These are phyloP conservation scores for Daldinia bambusicola DNA, from an alignment of 495 filamentous ascomycete genomes.

Conservation along the genomic window DNA sequence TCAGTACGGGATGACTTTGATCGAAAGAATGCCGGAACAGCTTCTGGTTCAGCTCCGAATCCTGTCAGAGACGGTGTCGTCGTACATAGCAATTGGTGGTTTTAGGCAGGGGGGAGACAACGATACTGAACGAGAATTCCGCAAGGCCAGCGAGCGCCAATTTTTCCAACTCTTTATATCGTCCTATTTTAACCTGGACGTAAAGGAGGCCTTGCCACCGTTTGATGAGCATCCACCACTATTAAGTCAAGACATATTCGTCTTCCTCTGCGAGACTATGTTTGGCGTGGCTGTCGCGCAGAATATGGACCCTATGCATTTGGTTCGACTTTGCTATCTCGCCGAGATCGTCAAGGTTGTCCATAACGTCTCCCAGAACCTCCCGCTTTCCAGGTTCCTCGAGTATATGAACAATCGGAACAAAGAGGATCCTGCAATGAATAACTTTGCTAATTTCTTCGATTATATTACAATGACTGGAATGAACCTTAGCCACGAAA, in stretches of 20 bases:
- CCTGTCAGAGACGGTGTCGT: constrained; percentile 84
- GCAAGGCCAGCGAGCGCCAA: constrained; percentile 74
- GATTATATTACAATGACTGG: constrained; percentile 48
- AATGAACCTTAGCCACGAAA: constrained; percentile 36
- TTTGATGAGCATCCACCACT: constrained; percentile 70
- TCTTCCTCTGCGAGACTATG: constrained; percentile 84
- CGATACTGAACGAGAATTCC: constrained; percentile 72
- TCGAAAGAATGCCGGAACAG: constrained; percentile 87
- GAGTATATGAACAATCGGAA: constrained; percentile 50
- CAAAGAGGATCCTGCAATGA: constrained; percentile 50
- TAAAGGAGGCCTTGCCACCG: constrained; percentile 41
- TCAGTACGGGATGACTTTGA: constrained; percentile 75
- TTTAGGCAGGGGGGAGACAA: constrained; percentile 68
- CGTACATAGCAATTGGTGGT: constrained; percentile 82
- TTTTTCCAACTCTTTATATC: constrained; percentile 78
- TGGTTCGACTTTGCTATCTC: constrained; percentile 89
- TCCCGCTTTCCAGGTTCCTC: constrained; percentile 52
- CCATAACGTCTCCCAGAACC: constrained; percentile 60
- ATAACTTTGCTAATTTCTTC: constrained; percentile 59
- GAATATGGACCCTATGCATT: constrained; percentile 78
- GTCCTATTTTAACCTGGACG: constrained; percentile 57
- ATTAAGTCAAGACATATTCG: constrained; percentile 80
- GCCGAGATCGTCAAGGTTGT: constrained; percentile 88
- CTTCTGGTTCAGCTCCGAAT: constrained; percentile 89
- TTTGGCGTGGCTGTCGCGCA: constrained; percentile 61